Conservation (phyloP, 768 basidiomycete species). For the Pholiota microspora region DNA sequence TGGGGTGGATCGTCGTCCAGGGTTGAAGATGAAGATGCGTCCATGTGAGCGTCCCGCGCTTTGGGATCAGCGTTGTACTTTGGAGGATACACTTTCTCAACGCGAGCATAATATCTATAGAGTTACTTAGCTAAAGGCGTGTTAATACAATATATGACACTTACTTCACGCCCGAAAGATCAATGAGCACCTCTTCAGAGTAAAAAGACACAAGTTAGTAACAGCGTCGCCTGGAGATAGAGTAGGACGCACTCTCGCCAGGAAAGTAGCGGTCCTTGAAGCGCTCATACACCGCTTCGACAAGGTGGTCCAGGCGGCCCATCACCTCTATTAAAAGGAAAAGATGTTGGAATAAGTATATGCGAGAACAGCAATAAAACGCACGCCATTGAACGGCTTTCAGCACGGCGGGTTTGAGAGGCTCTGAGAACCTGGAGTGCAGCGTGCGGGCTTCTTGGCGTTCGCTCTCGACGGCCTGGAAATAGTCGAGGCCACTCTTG, state of each 20-base stretch:
- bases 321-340: constrained; percentile 74
- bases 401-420: constrained; percentile 88
- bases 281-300: constrained; percentile 92
- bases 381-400: constrained; percentile 95
- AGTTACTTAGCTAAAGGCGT: constrained; percentile 16
- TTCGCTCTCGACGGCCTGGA: constrained; percentile 91
- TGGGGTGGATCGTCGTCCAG: constrained; percentile 59
- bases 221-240: constrained; percentile 13
- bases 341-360: constrained; percentile 14
- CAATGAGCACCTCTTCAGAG: constrained; percentile 77
- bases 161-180: constrained; percentile 84
- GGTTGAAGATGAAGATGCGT: constrained; percentile 40
- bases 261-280: constrained; percentile 95
- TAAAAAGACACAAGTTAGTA: constrained; percentile 6
- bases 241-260: constrained; percentile 72
- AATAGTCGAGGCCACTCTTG: constrained; percentile 91
- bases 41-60: constrained; percentile 50
- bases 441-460: constrained; percentile 84
- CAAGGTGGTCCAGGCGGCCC: constrained; percentile 91
- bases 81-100: constrained; percentile 77
- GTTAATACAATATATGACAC: constrained; percentile 19
- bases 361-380: constrained; percentile 35
- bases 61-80: constrained; percentile 45
- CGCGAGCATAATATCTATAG: constrained; percentile 74
- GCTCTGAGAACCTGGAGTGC: constrained; percentile 89